A percentile compares a stretch with the other conserved stretches of the same genome.
These are phyloP conservation scores for Pseudoperonospora humuli DNA, from an alignment of 352 stramenopile species.

Conservation along the genomic window DNA sequence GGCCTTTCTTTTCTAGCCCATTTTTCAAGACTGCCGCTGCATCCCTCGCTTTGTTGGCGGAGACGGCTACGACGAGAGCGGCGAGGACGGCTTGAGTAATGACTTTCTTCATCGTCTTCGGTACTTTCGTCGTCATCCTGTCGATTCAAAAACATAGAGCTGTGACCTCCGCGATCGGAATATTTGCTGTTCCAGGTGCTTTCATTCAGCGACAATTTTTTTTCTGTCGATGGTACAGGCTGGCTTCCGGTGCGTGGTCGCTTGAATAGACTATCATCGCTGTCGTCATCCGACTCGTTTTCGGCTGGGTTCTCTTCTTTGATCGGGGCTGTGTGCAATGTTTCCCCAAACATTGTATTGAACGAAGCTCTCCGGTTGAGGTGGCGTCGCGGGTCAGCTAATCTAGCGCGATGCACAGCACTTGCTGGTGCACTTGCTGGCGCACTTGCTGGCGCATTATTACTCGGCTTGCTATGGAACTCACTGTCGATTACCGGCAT, in stretches of 20 bases:
- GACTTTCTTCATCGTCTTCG: slow-evolving; percentile 25
- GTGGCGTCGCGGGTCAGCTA: slow-evolving; percentile 53
- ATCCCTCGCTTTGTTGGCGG: slow-evolving; percentile 21
- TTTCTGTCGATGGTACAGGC: slow-evolving; percentile 7
- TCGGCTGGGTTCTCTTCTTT: slow-evolving; percentile 52
- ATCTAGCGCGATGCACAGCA: slow-evolving; percentile 19
- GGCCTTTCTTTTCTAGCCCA: slow-evolving; percentile 10
- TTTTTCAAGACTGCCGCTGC: slow-evolving; percentile 19
- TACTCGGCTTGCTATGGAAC: slow-evolving; percentile 11
- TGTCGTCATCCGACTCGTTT: slow-evolving; percentile 45
- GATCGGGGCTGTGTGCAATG: slow-evolving; percentile 38
- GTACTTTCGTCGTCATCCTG: slow-evolving; percentile 30
- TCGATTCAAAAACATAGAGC: slow-evolving; percentile 27
- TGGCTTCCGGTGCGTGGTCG: slow-evolving; percentile 8
- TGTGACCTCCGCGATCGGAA: slow-evolving; percentile 14
- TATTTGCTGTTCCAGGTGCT: slow-evolving; percentile 11
- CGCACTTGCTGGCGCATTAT: slow-evolving; percentile 13
- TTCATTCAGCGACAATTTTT: slow-evolving; percentile 17
- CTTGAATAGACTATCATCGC: slow-evolving; percentile 20
- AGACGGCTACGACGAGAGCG: slow-evolving; percentile 15
- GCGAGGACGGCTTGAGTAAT: slow-evolving; percentile 2
- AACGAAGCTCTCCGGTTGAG: slow-evolving; percentile 57
- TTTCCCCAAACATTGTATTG: slow-evolving; percentile 47
- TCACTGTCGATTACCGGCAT: slow-evolving; percentile 13
- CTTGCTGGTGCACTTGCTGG: too few relatives aligned